These are phyloP conservation scores for Kentomonas sorsogonicus DNA, from an alignment of 208 protist species.

Conservation along the genomic window DNA sequence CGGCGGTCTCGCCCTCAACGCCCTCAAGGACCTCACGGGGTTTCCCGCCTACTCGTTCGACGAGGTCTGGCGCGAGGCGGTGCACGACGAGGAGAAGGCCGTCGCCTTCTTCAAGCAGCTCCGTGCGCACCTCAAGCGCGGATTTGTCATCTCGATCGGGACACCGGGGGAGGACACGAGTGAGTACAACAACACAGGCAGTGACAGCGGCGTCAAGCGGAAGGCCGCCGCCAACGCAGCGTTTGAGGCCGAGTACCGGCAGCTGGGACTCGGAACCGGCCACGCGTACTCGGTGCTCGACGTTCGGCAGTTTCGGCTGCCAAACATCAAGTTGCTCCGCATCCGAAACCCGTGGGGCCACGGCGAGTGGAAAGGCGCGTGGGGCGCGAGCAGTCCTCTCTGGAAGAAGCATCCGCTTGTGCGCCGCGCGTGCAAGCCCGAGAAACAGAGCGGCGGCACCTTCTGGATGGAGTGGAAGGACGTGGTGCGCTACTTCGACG, in stretches of 20 bases:
- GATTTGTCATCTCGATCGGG: slow-evolving; percentile 30
- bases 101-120: slow-evolving; percentile 25
- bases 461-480: slow-evolving; percentile 67
- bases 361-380: slow-evolving; percentile 35
- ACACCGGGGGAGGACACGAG: slow-evolving; percentile 27
- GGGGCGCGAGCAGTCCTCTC: slow-evolving; percentile 24
- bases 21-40: slow-evolving; percentile 58
- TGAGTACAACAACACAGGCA: slow-evolving; percentile 24
- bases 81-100: slow-evolving; percentile 13
- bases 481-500: slow-evolving; percentile 48
- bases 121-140: slow-evolving; percentile 15
- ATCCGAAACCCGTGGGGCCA: slow-evolving; percentile 30
- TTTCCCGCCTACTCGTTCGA: slow-evolving; percentile 37
- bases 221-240: slow-evolving; percentile 6
- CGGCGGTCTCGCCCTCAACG: slow-evolving; percentile 43
- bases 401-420: slow-evolving; percentile 27
- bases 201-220: too few species aligned
- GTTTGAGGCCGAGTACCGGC: slow-evolving; percentile 21
- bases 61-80: slow-evolving; percentile 27
- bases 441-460: slow-evolving; percentile 26
- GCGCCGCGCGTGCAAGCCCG: slow-evolving; percentile 20
- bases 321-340: slow-evolving; percentile 31
- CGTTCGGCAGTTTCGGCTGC: slow-evolving; percentile 23
- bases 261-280: slow-evolving; percentile 25
- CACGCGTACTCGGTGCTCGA: slow-evolving; percentile 36